Percentiles rank a stretch among this genome's conserved stretches.
phyloP scores from a whole-genome alignment of 106 monocot genomes.

The Apostasia ramifera region DNA sequence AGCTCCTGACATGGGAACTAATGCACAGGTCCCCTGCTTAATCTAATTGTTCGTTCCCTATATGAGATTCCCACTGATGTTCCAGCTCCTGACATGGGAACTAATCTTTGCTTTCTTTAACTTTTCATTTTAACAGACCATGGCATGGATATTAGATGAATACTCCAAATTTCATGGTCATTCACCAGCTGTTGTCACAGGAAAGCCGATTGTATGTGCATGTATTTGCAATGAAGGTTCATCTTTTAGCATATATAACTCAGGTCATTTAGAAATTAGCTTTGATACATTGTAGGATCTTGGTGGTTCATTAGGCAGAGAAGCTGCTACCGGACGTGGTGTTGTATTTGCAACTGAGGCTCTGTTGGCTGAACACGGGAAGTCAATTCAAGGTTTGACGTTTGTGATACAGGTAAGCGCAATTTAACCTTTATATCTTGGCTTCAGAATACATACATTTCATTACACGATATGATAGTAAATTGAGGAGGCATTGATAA shows the following conservation, averaged over 20 bases:
- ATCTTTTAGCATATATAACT: background rate
- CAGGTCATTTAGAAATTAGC: background rate
- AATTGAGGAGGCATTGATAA: too few species aligned
- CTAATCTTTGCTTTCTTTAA: conserved; percentile 15
- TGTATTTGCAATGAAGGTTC: background rate
- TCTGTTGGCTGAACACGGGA: conserved; percentile 66
- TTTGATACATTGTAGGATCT: conserved; percentile 51
- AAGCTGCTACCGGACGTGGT: conserved; percentile 86
- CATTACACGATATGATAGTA: too few species aligned
- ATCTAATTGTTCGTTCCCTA: conserved; percentile 79
- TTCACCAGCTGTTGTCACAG: conserved; percentile 83
- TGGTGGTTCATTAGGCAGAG: conserved; percentile 89
- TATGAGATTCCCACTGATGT: conserved; percentile 75
- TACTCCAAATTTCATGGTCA: conserved; percentile 92
- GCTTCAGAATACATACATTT: background rate
- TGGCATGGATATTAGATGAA: conserved; percentile 98
- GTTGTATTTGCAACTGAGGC: conserved; percentile 74
- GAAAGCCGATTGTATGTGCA: conserved; percentile 84
- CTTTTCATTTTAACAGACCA: conserved; percentile 41
- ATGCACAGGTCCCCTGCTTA: conserved; percentile 69
- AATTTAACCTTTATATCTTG: background rate
- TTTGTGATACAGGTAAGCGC: conserved; percentile 75
- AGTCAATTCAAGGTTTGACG: conserved; percentile 64
- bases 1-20: conserved; percentile 98
- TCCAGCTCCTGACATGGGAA: conserved; percentile 94